Base-by-base conservation (phyloP, 768 basidiomycete species). In the Mrakia blollopis region DNA sequence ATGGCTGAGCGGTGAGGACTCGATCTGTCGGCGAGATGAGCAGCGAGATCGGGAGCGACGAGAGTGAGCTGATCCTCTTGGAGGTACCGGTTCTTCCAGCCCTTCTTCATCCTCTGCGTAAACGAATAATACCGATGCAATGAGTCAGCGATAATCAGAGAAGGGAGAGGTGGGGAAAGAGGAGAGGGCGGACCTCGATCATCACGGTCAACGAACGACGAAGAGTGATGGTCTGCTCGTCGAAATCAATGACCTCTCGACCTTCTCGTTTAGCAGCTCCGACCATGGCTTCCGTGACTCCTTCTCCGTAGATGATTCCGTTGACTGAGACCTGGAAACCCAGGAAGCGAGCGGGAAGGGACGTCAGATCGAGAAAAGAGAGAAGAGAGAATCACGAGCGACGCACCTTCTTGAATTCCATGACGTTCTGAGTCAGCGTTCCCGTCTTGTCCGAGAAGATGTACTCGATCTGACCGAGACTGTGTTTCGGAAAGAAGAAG, bases 401-500 rank as follows among this genome's bases (percentile, higher is more conserved):
- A 39, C 65, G 37, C 11, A 75, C 41, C 41, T 92, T 94, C 83
- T 97, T 93, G 85, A 97, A 98, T 85, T 96, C 94, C 96, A 98
- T 98, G 81, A 96, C 86, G 85, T 98, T 99, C 84, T 97, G 95
- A 0, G 96, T 99, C 69, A 99, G 89, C 10, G 96, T 99, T 32
- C 93, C 94, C 0, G 94, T 96, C 86, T 96, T 96, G 87, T 95
- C 93, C 14, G 91, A 94, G 82, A 91, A 91, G 81, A 91, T 87
- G 83, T 96, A 99, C 85, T 98, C 95, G 83, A 98, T 98, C 85
- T 98, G 96, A 35, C 96, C 96, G 2, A 99, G 89, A 85, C 76
- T 77, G 28, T 3, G 1, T 16, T 47, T 30, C 14, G 37, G 14
- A 14, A 54, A 11, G 28, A 39, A 50, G 14, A 16, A 6, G 32